Percentiles rank a stretch among this genome's conserved stretches.
Evolutionary conservation across 129 eudicot species (phyloP).

Genomic region (Flaveria trinervia): DNA sequence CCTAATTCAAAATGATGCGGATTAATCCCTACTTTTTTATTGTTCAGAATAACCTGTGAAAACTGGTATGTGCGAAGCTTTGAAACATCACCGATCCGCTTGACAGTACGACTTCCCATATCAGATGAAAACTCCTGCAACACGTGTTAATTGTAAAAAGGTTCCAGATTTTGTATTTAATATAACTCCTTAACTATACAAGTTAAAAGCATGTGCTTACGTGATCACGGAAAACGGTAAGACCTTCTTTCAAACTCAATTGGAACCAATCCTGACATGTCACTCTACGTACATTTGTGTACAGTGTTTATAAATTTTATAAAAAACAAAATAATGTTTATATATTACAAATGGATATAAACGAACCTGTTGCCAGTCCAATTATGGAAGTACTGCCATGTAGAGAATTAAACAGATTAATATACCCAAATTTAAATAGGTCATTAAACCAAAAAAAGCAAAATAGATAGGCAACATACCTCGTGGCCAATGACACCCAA

Average conservation of each 20-base stretch:
- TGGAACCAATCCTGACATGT: conserved; percentile 99
- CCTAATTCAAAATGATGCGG: no score
- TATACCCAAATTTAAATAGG: not conserved
- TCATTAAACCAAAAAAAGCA: not conserved
- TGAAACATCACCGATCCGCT: conserved; percentile 89
- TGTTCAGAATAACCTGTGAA: conserved; percentile 59
- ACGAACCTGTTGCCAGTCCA: conserved; percentile 98
- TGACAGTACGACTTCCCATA: conserved; percentile 94
- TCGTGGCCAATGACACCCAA: conserved; percentile 98
- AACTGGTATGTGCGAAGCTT: conserved; percentile 79
- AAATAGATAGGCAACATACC: conserved; percentile 41
- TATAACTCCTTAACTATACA: not conserved
- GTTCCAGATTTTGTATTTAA: not conserved
- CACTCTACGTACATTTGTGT: conserved; percentile 50
- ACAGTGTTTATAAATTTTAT: conserved; percentile 7
- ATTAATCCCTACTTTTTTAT: no score
- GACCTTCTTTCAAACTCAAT: conserved; percentile 96
- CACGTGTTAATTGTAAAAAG: conserved; percentile 1
- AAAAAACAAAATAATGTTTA: not conserved
- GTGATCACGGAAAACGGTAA: conserved; percentile 98
- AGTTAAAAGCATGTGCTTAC: conserved; percentile 33
- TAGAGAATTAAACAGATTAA: conserved; percentile 19
- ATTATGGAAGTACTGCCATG: conserved; percentile 88
- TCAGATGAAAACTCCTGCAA: conserved; percentile 96
- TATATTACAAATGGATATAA: conserved; percentile 11